Conservation (phyloP, 2,329 filamentous ascomycete species). For the Fusarium tjaetaba region DNA sequence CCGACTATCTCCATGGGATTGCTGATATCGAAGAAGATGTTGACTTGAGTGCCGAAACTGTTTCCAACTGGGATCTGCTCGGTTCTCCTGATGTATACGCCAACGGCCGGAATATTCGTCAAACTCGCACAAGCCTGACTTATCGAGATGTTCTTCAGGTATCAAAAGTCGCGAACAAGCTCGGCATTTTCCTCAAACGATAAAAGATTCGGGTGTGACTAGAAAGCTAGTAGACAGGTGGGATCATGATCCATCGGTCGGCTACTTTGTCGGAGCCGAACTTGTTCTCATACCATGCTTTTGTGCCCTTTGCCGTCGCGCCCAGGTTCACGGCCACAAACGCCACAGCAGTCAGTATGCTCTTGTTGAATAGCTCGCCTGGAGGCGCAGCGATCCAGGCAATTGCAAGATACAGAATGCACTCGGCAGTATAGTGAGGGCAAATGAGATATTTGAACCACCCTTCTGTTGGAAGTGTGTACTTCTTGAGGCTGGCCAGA, state of each 20-base stretch:
- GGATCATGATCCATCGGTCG: slow-evolving; percentile 79
- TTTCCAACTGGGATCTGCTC: slow-evolving; percentile 79
- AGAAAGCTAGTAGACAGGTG: slow-evolving; percentile 65
- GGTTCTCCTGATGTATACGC: slow-evolving; percentile 57
- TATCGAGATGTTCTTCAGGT: slow-evolving; percentile 89
- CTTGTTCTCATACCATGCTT: slow-evolving; percentile 79
- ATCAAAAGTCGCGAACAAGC: slow-evolving; percentile 74
- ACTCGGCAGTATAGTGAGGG: slow-evolving; percentile 93
- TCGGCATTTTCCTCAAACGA: slow-evolving; percentile 62
- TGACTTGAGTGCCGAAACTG: slow-evolving; percentile 66
- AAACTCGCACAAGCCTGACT: slow-evolving; percentile 76
- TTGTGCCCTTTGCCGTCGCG: slow-evolving; percentile 81
- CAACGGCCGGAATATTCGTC: slow-evolving; percentile 65
- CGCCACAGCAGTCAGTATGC: slow-evolving; percentile 72
- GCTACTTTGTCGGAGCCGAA: slow-evolving; percentile 75
- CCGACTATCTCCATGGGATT: slow-evolving; percentile 79
- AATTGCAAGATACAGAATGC: slow-evolving; percentile 82
- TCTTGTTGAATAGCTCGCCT: slow-evolving; percentile 74
- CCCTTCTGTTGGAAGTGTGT: slow-evolving; percentile 79
- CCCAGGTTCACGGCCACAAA: slow-evolving; percentile 86
- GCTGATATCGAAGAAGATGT: slow-evolving; percentile 72
- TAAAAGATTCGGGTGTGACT: slow-evolving; percentile 41
- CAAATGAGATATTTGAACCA: slow-evolving; percentile 79
- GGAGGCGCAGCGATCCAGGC: slow-evolving; percentile 77
- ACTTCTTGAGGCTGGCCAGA: slow-evolving; percentile 78